These are phyloP conservation scores for Pseudozyma tsukubaensis DNA, from an alignment of 1,284 basidiomycete genomes.

Conservation along the genomic window DNA sequence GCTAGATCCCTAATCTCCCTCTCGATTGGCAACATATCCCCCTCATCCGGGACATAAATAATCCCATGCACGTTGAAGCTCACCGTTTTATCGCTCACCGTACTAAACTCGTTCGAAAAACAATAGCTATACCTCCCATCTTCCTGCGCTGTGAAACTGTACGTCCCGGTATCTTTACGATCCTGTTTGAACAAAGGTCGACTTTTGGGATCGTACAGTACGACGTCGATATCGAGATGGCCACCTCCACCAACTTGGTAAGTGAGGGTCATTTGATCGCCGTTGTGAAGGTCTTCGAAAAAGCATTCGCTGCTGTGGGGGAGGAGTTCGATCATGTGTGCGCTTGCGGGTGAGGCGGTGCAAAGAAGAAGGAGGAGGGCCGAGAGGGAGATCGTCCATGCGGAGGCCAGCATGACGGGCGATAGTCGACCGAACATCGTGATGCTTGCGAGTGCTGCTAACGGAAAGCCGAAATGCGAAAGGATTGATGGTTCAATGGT, in stretches of 20 bases:
- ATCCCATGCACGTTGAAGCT: conserved; percentile 99
- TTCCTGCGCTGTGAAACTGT: conserved; percentile 84
- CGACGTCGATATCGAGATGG: conserved; percentile 95
- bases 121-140: conserved; percentile 94
- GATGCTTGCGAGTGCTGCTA: background rate
- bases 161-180: conserved; percentile 88
- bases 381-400: conserved; percentile 4
- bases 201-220: conserved; percentile 78
- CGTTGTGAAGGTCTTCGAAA: conserved; percentile 93
- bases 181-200: conserved; percentile 80
- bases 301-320: conserved; percentile 93
- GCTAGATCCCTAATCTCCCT: conserved; percentile 91
- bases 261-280: conserved; percentile 99
- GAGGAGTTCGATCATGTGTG: conserved; percentile 73
- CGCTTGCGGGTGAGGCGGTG: conserved; percentile 1
- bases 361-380: conserved; percentile 20
- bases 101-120: conserved; percentile 97
- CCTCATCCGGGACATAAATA: conserved; percentile 88
- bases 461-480: background rate
- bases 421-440: conserved; percentile 9
- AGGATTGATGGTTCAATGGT: too few species aligned
- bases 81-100: conserved; percentile 92
- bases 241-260: conserved; percentile 98
- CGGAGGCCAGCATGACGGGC: conserved; percentile 9
- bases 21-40: conserved; percentile 82